phyloP scores from a whole-genome alignment of 1,284 basidiomycete genomes.

The Laetiporus sulphureus region DNA sequence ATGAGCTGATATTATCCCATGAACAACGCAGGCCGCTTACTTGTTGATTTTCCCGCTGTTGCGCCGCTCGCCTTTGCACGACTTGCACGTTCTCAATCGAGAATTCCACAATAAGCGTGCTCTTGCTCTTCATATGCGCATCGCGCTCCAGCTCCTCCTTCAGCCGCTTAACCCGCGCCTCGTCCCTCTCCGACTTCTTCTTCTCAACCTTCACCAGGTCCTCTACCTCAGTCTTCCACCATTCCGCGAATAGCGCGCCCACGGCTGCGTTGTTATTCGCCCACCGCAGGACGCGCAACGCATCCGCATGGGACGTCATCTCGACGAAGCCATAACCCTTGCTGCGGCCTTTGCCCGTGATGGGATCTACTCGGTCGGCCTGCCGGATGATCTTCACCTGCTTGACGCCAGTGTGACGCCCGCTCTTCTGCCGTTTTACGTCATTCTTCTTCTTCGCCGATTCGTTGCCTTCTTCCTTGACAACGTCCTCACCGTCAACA shows the following conservation, averaged over 20 bases:
- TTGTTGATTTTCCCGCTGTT: constrained; percentile 30
- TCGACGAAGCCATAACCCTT: constrained; percentile 97
- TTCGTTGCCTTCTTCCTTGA: constrained; percentile 26
- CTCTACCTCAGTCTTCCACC: constrained; percentile 82
- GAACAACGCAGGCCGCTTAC: not conserved
- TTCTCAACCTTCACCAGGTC: constrained; percentile 62
- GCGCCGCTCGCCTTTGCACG: constrained; percentile 57
- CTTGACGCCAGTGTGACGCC: constrained; percentile 59
- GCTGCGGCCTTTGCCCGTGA: constrained; percentile 82
- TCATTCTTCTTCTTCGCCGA: constrained; percentile 23
- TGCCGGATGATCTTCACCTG: constrained; percentile 91
- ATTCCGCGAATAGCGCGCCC: constrained; percentile 58
- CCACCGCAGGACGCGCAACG: constrained; percentile 88
- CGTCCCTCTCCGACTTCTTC: constrained; percentile 41
- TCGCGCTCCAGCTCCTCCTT: constrained; percentile 54
- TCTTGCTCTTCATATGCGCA: constrained; percentile 38
- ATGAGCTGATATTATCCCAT: no score
- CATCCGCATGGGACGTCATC: constrained; percentile 82
- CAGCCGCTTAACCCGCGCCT: constrained; percentile 48
- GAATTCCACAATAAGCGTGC: constrained; percentile 83
- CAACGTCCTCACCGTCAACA: constrained; percentile 21
- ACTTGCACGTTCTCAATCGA: constrained; percentile 93
- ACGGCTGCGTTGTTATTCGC: constrained; percentile 83
- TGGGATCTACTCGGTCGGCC: constrained; percentile 78
- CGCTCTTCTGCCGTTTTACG: constrained; percentile 30